Evolutionary conservation across 2,329 filamentous ascomycete genomes (phyloP), one percentile per base, ranked within the genome.

Genomic region (Mariannaea sp.): DNA sequence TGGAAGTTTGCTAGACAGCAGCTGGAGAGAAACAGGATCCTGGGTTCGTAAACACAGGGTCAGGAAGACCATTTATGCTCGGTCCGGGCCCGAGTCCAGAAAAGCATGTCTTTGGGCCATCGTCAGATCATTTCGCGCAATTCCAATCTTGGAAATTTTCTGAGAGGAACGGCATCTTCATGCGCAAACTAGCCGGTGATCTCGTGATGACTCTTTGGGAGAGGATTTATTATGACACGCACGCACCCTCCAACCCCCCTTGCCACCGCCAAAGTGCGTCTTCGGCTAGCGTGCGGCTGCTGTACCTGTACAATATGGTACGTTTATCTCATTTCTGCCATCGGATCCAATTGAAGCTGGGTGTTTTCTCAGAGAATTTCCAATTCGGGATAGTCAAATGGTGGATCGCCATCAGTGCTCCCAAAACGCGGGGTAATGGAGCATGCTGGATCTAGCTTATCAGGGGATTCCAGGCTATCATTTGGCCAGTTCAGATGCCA

Each of bases 331-430:
- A n/a, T n/a, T n/a, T n/a, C n/a, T n/a, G n/a, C n/a, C n/a, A n/a
- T n/a, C n/a, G n/a, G n/a, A n/a, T 39, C 40, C 48, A 45, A 45
- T 44, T 13, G 30, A 10, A 9, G 2, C 14, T 38, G 7, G 8
- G 5, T 29, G 27, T 12, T 39, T 49, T 49, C 50, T 53, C 50
- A 38, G 13, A 44, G 41, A 49, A 53, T 27, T 53, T 12, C 44
- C 24, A 5, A 9, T 33, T 53, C 10, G 6, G 38, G 49, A n/a
- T 29, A 52, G 3, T 17, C 22, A 24, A 16, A 2, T 16, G 38
- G 5, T 16, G 22, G 24, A 10, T 2, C 20, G 22, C 22, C 8
- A 27, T 7, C 22, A 16, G 13, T 10, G 7, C 14, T 13, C 16
- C 20, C 3, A 29, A 41, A 39, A 39, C 36, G 36, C 36, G 36